These are phyloP conservation scores for Penicillium fuscoglaucum DNA, from an alignment of 2,329 filamentous ascomycete species.

Conservation along the genomic window DNA sequence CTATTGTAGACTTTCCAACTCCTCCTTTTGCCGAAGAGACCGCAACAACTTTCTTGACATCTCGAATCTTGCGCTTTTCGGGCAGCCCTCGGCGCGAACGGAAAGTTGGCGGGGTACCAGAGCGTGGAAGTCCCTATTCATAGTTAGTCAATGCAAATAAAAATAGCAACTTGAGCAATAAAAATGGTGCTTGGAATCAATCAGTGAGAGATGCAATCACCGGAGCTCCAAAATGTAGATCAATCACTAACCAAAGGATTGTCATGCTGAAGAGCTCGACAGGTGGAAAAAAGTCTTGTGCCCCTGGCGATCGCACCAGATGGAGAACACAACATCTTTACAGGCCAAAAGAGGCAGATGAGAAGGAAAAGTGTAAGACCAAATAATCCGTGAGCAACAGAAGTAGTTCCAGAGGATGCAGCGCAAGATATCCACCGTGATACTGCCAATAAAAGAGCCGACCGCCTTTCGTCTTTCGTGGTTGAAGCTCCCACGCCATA, in stretches of 20 bases:
- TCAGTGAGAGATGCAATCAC: background rate
- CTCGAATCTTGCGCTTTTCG: conserved; percentile 73
- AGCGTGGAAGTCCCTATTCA: conserved; percentile 75
- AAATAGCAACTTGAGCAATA: no score
- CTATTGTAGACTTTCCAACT: conserved; percentile 95
- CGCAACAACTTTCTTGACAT: conserved; percentile 91
- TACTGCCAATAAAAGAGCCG: conserved; percentile 12
- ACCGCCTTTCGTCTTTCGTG: background rate
- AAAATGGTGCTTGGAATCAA: background rate
- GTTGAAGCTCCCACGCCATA: background rate
- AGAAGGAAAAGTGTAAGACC: background rate
- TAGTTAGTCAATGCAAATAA: background rate
- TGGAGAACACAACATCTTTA: background rate
- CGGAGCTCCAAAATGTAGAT: background rate
- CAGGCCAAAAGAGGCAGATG: background rate
- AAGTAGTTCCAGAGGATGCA: background rate
- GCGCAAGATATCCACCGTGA: background rate
- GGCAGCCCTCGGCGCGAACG: conserved; percentile 79
- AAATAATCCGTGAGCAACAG: background rate
- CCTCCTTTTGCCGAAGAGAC: conserved; percentile 96
- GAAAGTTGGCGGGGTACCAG: conserved; percentile 66
- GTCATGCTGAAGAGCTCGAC: conserved; percentile 66
- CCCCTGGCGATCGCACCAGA: conserved; percentile 28
- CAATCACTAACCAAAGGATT: conserved; percentile 71
- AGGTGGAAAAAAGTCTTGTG: conserved; percentile 57